Evolutionary conservation across 1,139 yeast species (phyloP).

Genomic region (Sugiyamaella grinbergsii): DNA sequence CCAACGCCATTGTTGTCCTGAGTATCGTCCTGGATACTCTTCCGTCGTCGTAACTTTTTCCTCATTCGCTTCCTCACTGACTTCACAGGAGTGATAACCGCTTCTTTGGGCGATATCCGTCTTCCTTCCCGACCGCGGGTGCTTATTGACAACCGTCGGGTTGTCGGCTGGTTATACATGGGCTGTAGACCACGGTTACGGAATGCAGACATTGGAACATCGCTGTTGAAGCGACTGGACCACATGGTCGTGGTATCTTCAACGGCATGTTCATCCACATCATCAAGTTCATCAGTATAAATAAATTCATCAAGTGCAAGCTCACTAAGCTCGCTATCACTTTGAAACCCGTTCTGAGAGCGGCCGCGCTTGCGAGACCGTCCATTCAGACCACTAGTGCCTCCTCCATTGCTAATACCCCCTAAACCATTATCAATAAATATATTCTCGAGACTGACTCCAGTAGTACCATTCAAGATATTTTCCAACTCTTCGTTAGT

Average conservation of each 20-base stretch:
- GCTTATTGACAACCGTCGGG: constrained; percentile 22
- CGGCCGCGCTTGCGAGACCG: constrained; percentile 24
- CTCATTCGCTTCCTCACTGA: constrained; percentile 30
- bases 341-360: constrained; percentile 27
- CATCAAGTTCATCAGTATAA: constrained; percentile 86
- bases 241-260: constrained; percentile 24
- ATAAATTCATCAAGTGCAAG: constrained; percentile 81
- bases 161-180: constrained; percentile 22
- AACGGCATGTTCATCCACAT: constrained; percentile 52
- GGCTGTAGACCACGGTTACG: constrained; percentile 65
- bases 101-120: constrained; percentile 36
- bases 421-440: constrained; percentile 2
- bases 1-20: constrained; percentile 14
- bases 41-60: constrained; percentile 28
- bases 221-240: constrained; percentile 46
- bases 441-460: constrained; percentile 27
- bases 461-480: constrained; percentile 19
- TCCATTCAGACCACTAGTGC: constrained; percentile 1
- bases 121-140: constrained; percentile 21
- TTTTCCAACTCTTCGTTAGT: constrained; percentile 10
- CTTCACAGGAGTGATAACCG: constrained; percentile 42
- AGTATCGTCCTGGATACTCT: constrained; percentile 28
- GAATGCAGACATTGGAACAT: constrained; percentile 85
- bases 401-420: background rate
- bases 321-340: constrained; percentile 57